phyloP scores from a whole-genome alignment of 441 rosid species.

The Daphne laureola region DNA sequence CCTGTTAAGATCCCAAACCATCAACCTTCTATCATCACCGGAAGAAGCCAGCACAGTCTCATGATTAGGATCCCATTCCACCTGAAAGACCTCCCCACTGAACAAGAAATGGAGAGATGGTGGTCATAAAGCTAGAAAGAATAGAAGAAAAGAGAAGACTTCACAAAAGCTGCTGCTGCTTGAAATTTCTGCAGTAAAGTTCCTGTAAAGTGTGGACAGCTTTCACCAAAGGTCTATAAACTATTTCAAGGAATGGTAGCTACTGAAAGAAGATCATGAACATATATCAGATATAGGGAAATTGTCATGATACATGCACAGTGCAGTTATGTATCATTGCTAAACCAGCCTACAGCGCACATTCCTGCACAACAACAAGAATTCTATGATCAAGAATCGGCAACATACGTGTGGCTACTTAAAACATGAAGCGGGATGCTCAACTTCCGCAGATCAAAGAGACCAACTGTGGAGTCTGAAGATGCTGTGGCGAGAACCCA shows the following conservation, averaged over 20 bases:
- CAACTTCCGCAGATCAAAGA: constrained; percentile 77
- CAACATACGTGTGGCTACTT: constrained; percentile 53
- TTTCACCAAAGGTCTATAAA: too few species aligned
- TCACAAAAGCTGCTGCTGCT: too few species aligned
- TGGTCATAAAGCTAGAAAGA: not conserved
- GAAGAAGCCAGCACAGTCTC: constrained; percentile 89
- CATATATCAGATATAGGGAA: too few species aligned
- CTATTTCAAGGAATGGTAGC: too few species aligned
- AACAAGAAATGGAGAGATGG: constrained; percentile 11
- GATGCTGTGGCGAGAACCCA: constrained; percentile 89
- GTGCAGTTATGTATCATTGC: too few species aligned
- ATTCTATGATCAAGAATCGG: not conserved
- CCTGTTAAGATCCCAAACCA: constrained; percentile 94
- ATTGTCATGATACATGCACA: too few species aligned
- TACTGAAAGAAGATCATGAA: too few species aligned
- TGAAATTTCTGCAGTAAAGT: too few species aligned
- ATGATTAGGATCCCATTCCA: constrained; percentile 94
- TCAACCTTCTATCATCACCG: constrained; percentile 80
- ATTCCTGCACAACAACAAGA: too few species aligned
- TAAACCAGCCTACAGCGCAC: too few species aligned
- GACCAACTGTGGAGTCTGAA: constrained; percentile 63
- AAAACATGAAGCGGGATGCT: constrained; percentile 51
- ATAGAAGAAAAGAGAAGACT: too few species aligned
- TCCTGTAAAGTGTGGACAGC: too few species aligned
- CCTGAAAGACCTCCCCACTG: constrained; percentile 88